Percentiles rank a stretch among this genome's conserved stretches.
Evolutionary conservation across 331 rosid genomes (phyloP).

Genomic region (Rosa hybrid): DNA sequence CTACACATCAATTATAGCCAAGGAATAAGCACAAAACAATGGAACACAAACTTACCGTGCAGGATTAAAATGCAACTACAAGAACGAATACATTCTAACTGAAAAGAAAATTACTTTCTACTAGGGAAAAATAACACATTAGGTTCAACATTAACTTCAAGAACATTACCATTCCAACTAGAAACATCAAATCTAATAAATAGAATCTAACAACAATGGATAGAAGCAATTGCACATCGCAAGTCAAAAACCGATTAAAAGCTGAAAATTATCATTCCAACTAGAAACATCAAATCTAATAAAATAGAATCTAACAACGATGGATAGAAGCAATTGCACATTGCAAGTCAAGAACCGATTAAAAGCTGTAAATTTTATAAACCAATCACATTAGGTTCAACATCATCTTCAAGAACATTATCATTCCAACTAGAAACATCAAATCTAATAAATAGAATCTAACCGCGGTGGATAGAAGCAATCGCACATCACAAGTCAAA

Average conservation of each 20-base stretch:
- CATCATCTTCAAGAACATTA: too few species aligned
- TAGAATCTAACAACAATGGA: not conserved
- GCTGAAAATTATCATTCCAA: not conserved
- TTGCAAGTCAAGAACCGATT: too few species aligned
- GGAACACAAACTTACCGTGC: not conserved
- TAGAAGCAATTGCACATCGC: not conserved
- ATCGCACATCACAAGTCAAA: too few species aligned
- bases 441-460: too few species aligned
- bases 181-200: not conserved
- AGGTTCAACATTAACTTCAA: not conserved
- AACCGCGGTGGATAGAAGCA: too few species aligned
- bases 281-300: not conserved
- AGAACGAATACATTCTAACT: not conserved
- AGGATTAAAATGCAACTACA: not conserved
- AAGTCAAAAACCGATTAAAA: too few species aligned
- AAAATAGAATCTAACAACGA: not conserved
- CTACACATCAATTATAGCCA: constrained; percentile 19
- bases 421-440: too few species aligned
- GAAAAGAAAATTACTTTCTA: not conserved
- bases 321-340: not conserved
- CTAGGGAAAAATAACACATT: not conserved
- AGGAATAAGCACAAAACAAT: not conserved
- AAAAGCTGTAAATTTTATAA: too few species aligned
- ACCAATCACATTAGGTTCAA: too few species aligned
- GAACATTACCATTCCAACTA: not conserved